Conservation (phyloP, 768 basidiomycete species). For the Lanmaoa rubissima region DNA sequence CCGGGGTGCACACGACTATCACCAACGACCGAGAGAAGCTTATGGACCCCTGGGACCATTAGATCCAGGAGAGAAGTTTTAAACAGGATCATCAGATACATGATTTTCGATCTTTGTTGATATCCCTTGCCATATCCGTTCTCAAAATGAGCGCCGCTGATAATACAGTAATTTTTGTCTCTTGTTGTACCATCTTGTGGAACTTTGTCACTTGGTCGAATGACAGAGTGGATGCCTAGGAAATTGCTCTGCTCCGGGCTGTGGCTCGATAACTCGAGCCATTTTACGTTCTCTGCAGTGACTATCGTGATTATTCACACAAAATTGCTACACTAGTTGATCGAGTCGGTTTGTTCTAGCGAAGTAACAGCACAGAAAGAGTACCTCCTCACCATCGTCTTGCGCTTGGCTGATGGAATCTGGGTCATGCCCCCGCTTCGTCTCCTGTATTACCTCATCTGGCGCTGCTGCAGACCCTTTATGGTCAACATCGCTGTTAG, state of each 20-base stretch:
- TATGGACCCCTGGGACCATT: conserved; percentile 59
- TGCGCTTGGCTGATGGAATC: neutral
- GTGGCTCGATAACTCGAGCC: neutral
- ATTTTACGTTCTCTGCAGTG: neutral
- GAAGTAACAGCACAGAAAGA: conserved; percentile 30
- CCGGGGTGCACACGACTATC: conserved; percentile 36
- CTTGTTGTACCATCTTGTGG: conserved; percentile 16
- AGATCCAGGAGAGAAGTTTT: conserved; percentile 57
- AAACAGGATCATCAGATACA: conserved; percentile 19
- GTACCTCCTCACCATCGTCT: conserved; percentile 20
- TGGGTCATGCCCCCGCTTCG: conserved; percentile 2
- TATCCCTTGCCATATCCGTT: conserved; percentile 8
- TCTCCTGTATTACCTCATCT: neutral
- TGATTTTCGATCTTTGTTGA: conserved; percentile 31
- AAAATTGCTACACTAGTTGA: conserved; percentile 1
- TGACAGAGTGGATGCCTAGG: neutral
- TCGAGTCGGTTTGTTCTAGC: conserved; percentile 18
- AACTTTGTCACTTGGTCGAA: conserved; percentile 1
- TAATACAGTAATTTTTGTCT: neutral
- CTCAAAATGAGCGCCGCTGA: neutral
- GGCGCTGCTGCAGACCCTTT: neutral
- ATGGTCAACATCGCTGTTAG: neutral
- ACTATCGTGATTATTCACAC: conserved; percentile 1
- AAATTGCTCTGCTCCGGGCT: neutral
- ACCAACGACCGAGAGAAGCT: conserved; percentile 33